Evolutionary conservation across 345 rosid genomes (phyloP), one percentile per base, ranked within the genome.

Genomic region (Garcia nutans): DNA sequence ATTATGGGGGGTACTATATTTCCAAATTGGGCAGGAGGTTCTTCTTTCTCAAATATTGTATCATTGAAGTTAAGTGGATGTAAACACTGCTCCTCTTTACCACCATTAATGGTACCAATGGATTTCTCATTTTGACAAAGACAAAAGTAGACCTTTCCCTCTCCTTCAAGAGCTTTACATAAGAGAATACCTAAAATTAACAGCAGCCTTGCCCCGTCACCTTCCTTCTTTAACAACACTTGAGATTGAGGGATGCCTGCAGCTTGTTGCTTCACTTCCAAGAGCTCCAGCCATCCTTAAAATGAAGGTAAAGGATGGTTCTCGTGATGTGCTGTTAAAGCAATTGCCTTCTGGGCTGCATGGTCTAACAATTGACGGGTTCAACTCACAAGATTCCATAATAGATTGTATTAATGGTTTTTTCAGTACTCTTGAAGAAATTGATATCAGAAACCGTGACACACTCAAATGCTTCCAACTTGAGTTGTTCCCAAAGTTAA

Each of bases 381-480:
- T 49, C 59, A 23, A 8, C 12, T 49, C 58, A 24, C 42, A 12
- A 10, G 59, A 68, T 24, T 58, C 74, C 12, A 22, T 22, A n/a
- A 15, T 74, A 28, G 77, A 65, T n/a, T 56, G 19, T 22, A 19
- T 74, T 9, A 8, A 23, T 22, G 26, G 71, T n/a, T 54, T 33
- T 55, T 55, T 19, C 10, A 4, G 55, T 54, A 65, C 77, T 74
- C 41, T 74, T n/a, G 63, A 74, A 55, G 71, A 74, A 45, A 65
- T 74, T 41, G 72, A 68, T 24, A 74, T 74, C 63, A 57, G 62
- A 74, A 64, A 74, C 61, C 69, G 57, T 74, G 64, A 22, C 31
- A 26, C 77, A 3, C 64, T 74, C 71, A 33, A 52, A 13, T 74
- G 77, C 77, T 74, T 74, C 71, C 77, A 71, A 6, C 37, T 74